A percentile compares a stretch with the other conserved stretches of the same genome.
These are phyloP conservation scores for Sporothrix brunneoviolacea DNA, from an alignment of 2,329 filamentous ascomycete species.

Conservation along the genomic window DNA sequence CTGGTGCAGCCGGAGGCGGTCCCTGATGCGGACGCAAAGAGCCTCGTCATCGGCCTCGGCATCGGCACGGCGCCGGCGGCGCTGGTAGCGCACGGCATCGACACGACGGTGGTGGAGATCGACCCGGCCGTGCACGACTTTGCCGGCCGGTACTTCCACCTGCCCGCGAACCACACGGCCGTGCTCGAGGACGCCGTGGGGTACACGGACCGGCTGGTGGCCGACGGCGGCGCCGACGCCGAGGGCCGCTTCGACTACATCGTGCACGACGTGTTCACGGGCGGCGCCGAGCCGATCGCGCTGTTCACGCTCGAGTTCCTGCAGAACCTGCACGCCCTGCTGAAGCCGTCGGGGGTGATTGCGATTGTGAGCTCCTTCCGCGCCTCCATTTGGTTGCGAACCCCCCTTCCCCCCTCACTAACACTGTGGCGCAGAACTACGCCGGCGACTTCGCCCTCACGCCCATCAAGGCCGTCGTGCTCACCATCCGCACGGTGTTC, in stretches of 20 bases:
- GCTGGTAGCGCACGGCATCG: slow-evolving; percentile 77
- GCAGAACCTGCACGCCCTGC: slow-evolving; percentile 58
- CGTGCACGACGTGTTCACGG: slow-evolving; percentile 95
- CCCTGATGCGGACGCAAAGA: background rate
- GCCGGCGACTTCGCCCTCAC: slow-evolving; percentile 79
- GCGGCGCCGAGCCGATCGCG: slow-evolving; percentile 80
- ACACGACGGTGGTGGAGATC: slow-evolving; percentile 91
- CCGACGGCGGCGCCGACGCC: slow-evolving; percentile 21
- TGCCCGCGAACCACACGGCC: slow-evolving; percentile 70
- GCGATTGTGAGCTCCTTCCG: slow-evolving; percentile 63
- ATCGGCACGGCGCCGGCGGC: slow-evolving; percentile 88
- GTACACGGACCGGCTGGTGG: slow-evolving; percentile 48
- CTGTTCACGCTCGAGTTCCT: slow-evolving; percentile 88
- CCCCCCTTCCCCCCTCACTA: no score
- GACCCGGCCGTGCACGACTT: slow-evolving; percentile 84
- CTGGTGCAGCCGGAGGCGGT: slow-evolving; percentile 49
- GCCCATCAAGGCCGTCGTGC: slow-evolving; percentile 68
- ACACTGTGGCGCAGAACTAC: slow-evolving; percentile 63
- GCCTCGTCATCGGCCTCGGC: slow-evolving; percentile 57
- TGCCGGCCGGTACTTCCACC: slow-evolving; percentile 73
- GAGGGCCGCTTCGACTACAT: slow-evolving; percentile 73
- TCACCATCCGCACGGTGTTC: slow-evolving; percentile 77
- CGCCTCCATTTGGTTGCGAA: background rate
- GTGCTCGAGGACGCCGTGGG: slow-evolving; percentile 73
- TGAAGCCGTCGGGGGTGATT: slow-evolving; percentile 73